Percentiles rank a stretch among this genome's conserved stretches.
These are phyloP conservation scores for Candida boidinii DNA, from an alignment of 805 yeast species.

Conservation along the genomic window DNA sequence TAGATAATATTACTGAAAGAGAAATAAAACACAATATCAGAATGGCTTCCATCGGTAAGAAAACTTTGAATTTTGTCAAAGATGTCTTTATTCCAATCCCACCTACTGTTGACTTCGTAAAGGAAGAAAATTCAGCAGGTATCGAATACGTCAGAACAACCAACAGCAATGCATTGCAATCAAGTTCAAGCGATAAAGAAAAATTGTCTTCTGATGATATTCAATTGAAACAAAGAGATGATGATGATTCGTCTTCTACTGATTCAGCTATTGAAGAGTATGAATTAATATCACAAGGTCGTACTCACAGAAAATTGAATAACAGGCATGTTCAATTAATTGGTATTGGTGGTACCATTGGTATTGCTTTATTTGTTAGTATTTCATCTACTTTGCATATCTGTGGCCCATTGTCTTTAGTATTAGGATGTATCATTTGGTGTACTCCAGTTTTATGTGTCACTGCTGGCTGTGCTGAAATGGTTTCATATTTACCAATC, in stretches of 20 bases:
- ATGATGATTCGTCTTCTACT: slow-evolving; percentile 4
- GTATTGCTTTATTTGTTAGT: slow-evolving; percentile 36
- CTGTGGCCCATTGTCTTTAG: slow-evolving; percentile 34
- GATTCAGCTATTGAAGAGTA: slow-evolving; percentile 7
- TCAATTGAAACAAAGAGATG: slow-evolving; percentile 3
- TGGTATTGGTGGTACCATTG: slow-evolving; percentile 44
- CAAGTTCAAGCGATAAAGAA: too few relatives aligned
- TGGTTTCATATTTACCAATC: slow-evolving; percentile 38
- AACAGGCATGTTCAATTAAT: slow-evolving; percentile 38
- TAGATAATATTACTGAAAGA: too few relatives aligned
- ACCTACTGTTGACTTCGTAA: too few relatives aligned
- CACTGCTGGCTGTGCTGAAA: slow-evolving; percentile 36
- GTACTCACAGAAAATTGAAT: slow-evolving; percentile 22
- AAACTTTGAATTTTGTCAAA: slow-evolving; percentile 9
- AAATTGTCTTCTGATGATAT: too few relatives aligned
- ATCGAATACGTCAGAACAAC: too few relatives aligned
- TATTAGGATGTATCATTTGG: slow-evolving; percentile 33
- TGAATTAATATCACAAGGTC: slow-evolving; percentile 9
- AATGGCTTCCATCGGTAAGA: too few relatives aligned
- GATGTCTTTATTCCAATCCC: slow-evolving; percentile 17
- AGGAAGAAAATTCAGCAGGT: too few relatives aligned
- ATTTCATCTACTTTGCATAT: slow-evolving; percentile 29
- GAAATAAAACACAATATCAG: too few relatives aligned
- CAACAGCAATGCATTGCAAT: too few relatives aligned
- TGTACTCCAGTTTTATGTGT: slow-evolving; percentile 32